Evolutionary conservation across 2,329 filamentous ascomycete genomes (phyloP), one percentile per base, ranked within the genome.

Genomic region (Alternaria triticimaculans): DNA sequence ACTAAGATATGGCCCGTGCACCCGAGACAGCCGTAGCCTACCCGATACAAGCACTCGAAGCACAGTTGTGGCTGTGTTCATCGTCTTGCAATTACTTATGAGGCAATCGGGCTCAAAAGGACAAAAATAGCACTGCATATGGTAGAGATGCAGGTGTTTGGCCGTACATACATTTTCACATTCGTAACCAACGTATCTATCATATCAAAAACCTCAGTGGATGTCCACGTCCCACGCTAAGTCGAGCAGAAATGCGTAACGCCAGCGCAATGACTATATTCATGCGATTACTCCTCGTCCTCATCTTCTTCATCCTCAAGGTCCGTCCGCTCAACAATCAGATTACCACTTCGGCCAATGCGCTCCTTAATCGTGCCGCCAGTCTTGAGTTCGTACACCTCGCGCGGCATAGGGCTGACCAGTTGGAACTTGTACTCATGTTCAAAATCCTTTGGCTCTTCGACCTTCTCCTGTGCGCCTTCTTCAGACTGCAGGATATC

Each of bases 361-460:
- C 88, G 87, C 68, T 92, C 87, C 26, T 86, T 86, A 72, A 97
- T 86, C 21, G 88, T 90, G 5, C 87, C 88, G 0, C 87, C 87
- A 41, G 84, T 83, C 58, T 89, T 88, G 6, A 94, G 83, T 64
- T 91, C 89, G 78, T 92, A 95, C 30, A 96, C 92, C 63, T 90
- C 88, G 55, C 96, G 86, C 6, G 96, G 96, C 86, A 99, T 89
- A 0, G 93, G 90, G 25, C 91, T 92, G 3, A 95, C 93, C 48
- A 99, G 88, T 60, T 87, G 87, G 80, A 99, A 99, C n/a, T 82
- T 83, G 81, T 96, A 99, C 71, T 89, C 84, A 78, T 98, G 94
- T 69, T 89, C 84, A 76, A 96, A 98, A 12, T 83, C 87, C 21
- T 85, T 82, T 0, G 93, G 93, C 70, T 88, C 80, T 5, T 81